Evolutionary conservation across 2,329 filamentous ascomycete genomes (phyloP).

Genomic region (Whalleya microplaca): DNA sequence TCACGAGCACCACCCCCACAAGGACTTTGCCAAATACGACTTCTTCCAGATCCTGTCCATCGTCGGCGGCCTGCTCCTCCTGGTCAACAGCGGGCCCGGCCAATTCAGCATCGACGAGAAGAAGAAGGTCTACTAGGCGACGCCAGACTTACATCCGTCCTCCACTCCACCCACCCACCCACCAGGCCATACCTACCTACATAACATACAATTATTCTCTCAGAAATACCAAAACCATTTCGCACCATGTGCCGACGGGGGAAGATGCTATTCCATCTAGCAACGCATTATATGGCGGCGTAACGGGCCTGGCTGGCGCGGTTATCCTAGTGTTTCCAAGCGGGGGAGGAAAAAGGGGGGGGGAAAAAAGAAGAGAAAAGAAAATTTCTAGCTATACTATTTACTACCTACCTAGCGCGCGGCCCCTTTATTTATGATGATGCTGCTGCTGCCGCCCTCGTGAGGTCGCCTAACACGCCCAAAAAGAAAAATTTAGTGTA

Average conservation of each 20-base stretch:
- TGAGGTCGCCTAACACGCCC: background rate
- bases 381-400: background rate
- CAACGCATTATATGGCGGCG: background rate
- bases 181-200: background rate
- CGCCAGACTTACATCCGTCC: background rate
- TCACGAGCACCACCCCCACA: conserved; percentile 96
- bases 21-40: conserved; percentile 99
- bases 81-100: conserved; percentile 98
- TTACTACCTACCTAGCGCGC: background rate
- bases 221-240: background rate
- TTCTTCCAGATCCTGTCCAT: conserved; percentile 99
- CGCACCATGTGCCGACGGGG: background rate
- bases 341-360: too few relatives aligned
- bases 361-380: background rate
- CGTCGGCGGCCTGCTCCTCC: conserved; percentile 90
- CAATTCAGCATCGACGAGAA: conserved; percentile 99
- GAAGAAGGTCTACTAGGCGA: conserved; percentile 94
- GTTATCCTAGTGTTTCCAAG: too few relatives aligned
- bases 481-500: background rate
- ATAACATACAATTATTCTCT: too few relatives aligned
- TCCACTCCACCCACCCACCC: too few relatives aligned
- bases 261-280: background rate
- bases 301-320: background rate
- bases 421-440: too few relatives aligned
- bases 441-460: background rate